These are phyloP conservation scores for Trypethelium eluteriae DNA, from an alignment of 495 filamentous ascomycete genomes.

Conservation along the genomic window DNA sequence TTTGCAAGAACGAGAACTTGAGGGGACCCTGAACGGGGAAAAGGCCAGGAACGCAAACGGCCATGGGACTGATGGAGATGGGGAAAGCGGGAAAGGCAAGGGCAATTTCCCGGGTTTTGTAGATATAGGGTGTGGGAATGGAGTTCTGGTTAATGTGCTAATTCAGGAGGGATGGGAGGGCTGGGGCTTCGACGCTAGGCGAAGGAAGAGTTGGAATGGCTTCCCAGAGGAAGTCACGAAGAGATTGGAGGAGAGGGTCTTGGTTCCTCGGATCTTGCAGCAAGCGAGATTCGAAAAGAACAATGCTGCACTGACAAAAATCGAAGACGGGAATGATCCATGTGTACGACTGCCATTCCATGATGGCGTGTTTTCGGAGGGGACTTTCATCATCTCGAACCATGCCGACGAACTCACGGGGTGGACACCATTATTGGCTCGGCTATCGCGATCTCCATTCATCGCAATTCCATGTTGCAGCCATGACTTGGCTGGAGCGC, in stretches of 20 bases:
- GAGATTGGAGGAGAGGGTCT: constrained; percentile 60
- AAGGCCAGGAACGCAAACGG: not conserved
- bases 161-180: constrained; percentile 73
- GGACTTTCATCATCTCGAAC: constrained; percentile 91
- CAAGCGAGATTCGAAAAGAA: not conserved
- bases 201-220: constrained; percentile 71
- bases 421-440: constrained; percentile 88
- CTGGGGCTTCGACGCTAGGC: constrained; percentile 83
- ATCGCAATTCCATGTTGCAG: constrained; percentile 93
- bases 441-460: constrained; percentile 66
- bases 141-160: constrained; percentile 81
- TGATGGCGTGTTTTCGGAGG: constrained; percentile 60
- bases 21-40: not conserved
- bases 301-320: not conserved
- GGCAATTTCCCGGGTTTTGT: constrained; percentile 75
- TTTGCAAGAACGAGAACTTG: not conserved
- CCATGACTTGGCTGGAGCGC: constrained; percentile 67
- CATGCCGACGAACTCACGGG: constrained; percentile 92
- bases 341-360: constrained; percentile 40
- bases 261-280: constrained; percentile 58
- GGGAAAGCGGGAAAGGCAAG: constrained; percentile 18
- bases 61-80: constrained; percentile 16
- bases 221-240: constrained; percentile 51
- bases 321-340: constrained; percentile 26
- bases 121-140: constrained; percentile 93